Evolutionary conservation across 768 basidiomycete genomes (phyloP).

Genomic region (Lentinus tigrinus): DNA sequence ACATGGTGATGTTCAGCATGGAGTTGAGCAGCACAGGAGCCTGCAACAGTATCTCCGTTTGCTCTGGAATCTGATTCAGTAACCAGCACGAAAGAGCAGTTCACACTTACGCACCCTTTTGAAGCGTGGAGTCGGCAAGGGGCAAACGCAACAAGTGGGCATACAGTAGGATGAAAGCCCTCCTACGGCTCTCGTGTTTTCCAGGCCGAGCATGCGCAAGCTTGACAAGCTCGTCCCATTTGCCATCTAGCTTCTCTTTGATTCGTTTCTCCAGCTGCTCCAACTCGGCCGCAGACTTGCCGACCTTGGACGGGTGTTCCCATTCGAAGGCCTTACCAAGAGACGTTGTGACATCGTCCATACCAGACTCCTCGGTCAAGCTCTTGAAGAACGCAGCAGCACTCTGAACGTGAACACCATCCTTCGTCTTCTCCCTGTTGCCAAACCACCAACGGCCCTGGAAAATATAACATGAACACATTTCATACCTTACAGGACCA

Average conservation of each 20-base stretch:
- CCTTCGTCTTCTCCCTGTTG: constrained; percentile 84
- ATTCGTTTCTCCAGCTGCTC: constrained; percentile 53
- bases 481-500: not conserved
- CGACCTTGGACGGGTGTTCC: constrained; percentile 42
- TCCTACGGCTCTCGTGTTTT: constrained; percentile 41
- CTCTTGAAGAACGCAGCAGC: constrained; percentile 88
- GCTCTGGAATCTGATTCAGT: constrained; percentile 46
- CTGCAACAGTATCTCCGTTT: constrained; percentile 66
- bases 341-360: constrained; percentile 69
- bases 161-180: constrained; percentile 74
- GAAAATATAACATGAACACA: not conserved
- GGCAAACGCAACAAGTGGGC: constrained; percentile 78
- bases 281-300: constrained; percentile 33
- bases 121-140: constrained; percentile 49
- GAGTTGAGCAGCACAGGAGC: constrained; percentile 75
- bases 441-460: constrained; percentile 98
- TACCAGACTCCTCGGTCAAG: constrained; percentile 74
- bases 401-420: constrained; percentile 78
- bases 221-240: constrained; percentile 53
- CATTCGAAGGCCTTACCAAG: constrained; percentile 65
- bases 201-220: constrained; percentile 33
- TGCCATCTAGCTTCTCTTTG: constrained; percentile 43
- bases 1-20: constrained; percentile 75
- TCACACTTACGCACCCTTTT: constrained; percentile 53
- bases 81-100: not conserved